Base-by-base conservation (phyloP, 805 yeast genomes). In the Yarrowia yakushimensis region DNA sequence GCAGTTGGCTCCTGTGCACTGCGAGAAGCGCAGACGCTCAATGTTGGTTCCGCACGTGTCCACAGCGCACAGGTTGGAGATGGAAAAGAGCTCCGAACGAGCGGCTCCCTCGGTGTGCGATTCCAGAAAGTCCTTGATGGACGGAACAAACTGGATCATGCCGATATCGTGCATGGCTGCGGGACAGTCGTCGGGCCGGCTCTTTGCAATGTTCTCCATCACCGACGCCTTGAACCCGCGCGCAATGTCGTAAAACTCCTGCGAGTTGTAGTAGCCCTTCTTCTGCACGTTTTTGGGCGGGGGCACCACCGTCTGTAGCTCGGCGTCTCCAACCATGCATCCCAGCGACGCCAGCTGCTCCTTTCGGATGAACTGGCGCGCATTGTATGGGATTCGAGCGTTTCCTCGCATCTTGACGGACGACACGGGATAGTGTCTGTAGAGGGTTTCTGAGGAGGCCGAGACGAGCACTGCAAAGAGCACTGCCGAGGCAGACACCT, bases 351-450 rank as follows among this genome's bases (percentile, higher is more conserved):
- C 20, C 28, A 48, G 39, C 39, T 31, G 37, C 28, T 80, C 84
- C 65, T 84, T 85, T 63, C 85, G 85, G 73, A 92, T 93, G 73
- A 86, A 92, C 55, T 85, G 82, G 63, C 89, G 82, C 4, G 97
- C 97, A 71, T 92, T 92, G 91, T 96, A 90, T 0, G 89, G 82
- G 60, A 92, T 87, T 72, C 88, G 96, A 0, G 87, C 90, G 28
- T 31, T 31, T 20, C 39, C 55, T 5, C 55, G 55, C 55, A 48
- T 48, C 23, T 48, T 48, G 8, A 39, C 20, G 28, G 55, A 48
- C 20, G 55, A 48, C 18, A 48, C 55, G 39, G 55, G 55, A 30
- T 31, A 48, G 55, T 48, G 55, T 22, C 39, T 31, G 55, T 48
- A 48, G 39, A 48, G 55, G 6, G 55, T 48, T 8, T 48, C 55